A percentile compares a stretch with the other conserved stretches of the same genome.
Conservation (phyloP, 306 rosid genomes). For the Spatholobus suberectus region DNA sequence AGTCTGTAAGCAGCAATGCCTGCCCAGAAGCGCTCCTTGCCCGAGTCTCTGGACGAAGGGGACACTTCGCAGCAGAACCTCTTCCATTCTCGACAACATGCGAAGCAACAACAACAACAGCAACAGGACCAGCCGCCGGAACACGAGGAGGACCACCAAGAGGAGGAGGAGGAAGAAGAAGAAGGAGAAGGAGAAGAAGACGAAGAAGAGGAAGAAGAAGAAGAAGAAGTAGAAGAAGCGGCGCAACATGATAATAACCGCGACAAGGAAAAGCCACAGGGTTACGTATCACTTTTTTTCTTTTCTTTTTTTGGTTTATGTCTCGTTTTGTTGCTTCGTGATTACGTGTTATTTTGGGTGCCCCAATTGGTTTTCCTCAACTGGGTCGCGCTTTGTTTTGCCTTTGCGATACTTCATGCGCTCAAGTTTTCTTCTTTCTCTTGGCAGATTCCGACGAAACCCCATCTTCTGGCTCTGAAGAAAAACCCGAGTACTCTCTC, state of each 20-base stretch:
- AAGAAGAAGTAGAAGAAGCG: conserved; percentile 37
- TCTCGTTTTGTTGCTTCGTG: conserved; percentile 1
- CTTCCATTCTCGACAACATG: conserved; percentile 53
- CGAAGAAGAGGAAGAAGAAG: not conserved
- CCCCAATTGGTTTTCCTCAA: conserved; percentile 45
- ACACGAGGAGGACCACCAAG: not conserved
- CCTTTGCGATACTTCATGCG: conserved; percentile 34
- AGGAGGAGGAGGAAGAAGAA: conserved; percentile 26
- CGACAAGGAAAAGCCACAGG: conserved; percentile 52
- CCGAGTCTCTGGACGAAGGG: conserved; percentile 53
- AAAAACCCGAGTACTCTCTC: conserved; percentile 67
- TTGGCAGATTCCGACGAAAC: conserved; percentile 79
- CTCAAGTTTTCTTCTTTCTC: conserved; percentile 47
- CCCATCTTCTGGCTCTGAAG: conserved; percentile 69
- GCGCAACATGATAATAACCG: conserved; percentile 36
- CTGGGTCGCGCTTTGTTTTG: conserved; percentile 48
- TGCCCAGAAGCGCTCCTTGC: conserved; percentile 82
- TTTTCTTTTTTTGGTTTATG: not conserved
- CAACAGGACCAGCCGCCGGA: conserved; percentile 29
- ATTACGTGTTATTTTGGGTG: conserved; percentile 11
- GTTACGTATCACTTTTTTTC: conserved; percentile 53
- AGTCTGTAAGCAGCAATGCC: conserved; percentile 73
- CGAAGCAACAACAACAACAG: conserved; percentile 57
- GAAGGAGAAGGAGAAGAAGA: conserved; percentile 10
- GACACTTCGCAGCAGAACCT: conserved; percentile 43